Base-by-base conservation (phyloP, 2,329 filamentous ascomycete genomes). In the Pseudogymnoascus sp. region DNA sequence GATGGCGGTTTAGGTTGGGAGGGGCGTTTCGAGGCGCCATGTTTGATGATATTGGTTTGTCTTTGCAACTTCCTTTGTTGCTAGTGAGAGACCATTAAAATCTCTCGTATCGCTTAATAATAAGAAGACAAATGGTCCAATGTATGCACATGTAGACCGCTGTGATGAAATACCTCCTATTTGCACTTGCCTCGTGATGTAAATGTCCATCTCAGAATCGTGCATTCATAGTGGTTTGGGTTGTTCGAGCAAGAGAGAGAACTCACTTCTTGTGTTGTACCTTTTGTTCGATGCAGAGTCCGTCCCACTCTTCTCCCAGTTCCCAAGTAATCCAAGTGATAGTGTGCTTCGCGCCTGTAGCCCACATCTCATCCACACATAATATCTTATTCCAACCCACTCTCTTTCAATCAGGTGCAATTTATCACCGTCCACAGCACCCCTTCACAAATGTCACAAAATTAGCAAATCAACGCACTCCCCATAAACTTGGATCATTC, bases 181-280 rank as follows among this genome's bases (percentile, higher is more conserved):
- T 18, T 19, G 23, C 15, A n/a, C 45, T 52, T 18, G 12, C 30
- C 5, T 6, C 45, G 45, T 10, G n/a, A 18, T 30, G 30, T 52
- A 52, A 52, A 13, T 48, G 23, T 18, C 45, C 26, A 52, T 52
- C 45, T 52, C 45, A n/a, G n/a, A n/a, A n/a, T n/a, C n/a, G n/a
- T n/a, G n/a, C n/a, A n/a, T n/a, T n/a, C n/a, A n/a, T n/a, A n/a
- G n/a, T n/a, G n/a, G n/a, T n/a, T n/a, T n/a, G n/a, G n/a, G n/a
- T 48, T 48, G 41, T 28, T 6, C 3, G 6, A 13, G 23, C 3
- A 28, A 4, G 7, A 18, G n/a, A 52, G 23, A 2, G 23, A 52
- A 10, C 8, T 0, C 1, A 3, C n/a, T 30, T 12, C 4, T 23
- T 48, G 13, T 4, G 3, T 15, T 3, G n/a, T 28, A 7, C n/a